These are phyloP conservation scores for Wallacemonas sp. DNA, from an alignment of 208 protist species.

Conservation along the genomic window DNA sequence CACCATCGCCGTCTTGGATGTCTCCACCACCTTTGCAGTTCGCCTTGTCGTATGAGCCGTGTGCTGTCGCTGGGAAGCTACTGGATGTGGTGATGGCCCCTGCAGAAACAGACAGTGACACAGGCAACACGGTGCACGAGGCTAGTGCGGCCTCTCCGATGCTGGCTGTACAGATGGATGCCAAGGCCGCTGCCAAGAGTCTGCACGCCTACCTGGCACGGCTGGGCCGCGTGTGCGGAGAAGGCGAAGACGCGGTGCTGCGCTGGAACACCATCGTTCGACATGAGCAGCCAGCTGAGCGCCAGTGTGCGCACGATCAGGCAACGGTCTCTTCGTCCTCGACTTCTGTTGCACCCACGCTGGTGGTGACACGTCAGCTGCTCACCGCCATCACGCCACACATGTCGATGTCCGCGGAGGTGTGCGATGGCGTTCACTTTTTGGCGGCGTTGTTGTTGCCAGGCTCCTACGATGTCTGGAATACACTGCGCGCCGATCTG, in stretches of 20 bases:
- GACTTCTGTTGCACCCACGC: background rate
- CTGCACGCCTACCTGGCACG: slow-evolving; percentile 2
- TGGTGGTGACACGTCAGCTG: slow-evolving; percentile 2
- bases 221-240: background rate
- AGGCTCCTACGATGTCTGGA: background rate
- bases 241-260: background rate
- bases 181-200: background rate
- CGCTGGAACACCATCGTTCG: background rate
- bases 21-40: background rate
- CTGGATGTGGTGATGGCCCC: background rate
- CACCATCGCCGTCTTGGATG: background rate
- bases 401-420: background rate
- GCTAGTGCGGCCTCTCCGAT: background rate
- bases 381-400: background rate
- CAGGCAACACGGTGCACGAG: too few relatives aligned
- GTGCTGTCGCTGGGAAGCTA: background rate
- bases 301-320: too few relatives aligned
- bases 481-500: slow-evolving; percentile 4
- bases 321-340: background rate
- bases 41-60: background rate
- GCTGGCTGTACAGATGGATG: background rate
- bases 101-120: too few relatives aligned
- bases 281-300: background rate
- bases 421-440: background rate
- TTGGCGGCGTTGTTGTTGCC: slow-evolving; percentile 1